Evolutionary conservation across 768 basidiomycete species (phyloP), one percentile per base, ranked within the genome.

Genomic region (Infundibulicybe gibba): DNA sequence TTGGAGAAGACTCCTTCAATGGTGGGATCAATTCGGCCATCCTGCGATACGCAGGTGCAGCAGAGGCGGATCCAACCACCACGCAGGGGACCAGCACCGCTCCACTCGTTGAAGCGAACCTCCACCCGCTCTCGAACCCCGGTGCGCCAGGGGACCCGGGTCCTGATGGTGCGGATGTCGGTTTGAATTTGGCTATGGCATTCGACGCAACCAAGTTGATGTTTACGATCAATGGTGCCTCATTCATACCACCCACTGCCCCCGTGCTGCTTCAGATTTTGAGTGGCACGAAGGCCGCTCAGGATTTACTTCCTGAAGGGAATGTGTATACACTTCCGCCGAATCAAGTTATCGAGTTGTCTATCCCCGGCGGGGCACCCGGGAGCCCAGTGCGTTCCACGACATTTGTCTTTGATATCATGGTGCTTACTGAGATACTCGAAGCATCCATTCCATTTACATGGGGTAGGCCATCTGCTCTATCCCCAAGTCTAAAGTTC

Each of bases 21-120:
- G 64, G 60, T 17, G 74, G 70, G 10, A 52, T 65, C 13, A 75
- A 70, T 52, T 69, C 67, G 8, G 74, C 72, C 1, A 74, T 73
- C 40, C 49, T 74, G 12, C 65, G 69, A n/a, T 74, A 74, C 51
- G 42, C 34, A 13, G 65, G 68, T n/a, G 71, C 66, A 0, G 46
- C 47, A 2, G 1, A 39, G 16, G 33, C 19, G 2, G 60, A 74
- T 15, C 71, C 71, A 2, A 56, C 56, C 0, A 65, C 63, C 0
- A 45, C 39, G 1, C 45, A 54, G 2, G 50, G 47, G 1, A 17
- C 52, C 19, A 48, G 52, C 30, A 33, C 47, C 2, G 47, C 44
- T 1, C 58, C 62, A 8, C 56, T 74, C 25, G 15, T 53, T 14
- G 71, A 72, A 41, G 54, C 53, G 10, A 48, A 56, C 35, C 51